These are phyloP conservation scores for Ephemerocybe angulata DNA, from an alignment of 768 basidiomycete species.

Conservation along the genomic window DNA sequence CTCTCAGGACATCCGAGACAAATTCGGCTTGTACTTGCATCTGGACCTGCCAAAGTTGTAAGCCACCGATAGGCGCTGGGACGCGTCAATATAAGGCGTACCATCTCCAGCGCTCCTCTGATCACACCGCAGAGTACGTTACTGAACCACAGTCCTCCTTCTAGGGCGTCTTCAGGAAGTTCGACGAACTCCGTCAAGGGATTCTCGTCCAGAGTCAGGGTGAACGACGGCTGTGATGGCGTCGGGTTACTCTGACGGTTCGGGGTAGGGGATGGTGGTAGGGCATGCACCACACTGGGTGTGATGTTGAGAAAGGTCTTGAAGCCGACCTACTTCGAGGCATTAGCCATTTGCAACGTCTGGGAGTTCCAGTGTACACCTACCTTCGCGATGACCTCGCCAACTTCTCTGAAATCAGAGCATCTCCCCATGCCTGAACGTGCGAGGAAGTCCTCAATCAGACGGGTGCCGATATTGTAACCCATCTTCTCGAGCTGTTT, in stretches of 20 bases:
- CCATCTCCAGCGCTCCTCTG: conserved; percentile 95
- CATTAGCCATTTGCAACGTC: neutral
- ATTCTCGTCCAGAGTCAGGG: conserved; percentile 90
- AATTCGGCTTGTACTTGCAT: conserved; percentile 92
- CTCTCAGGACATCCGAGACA: conserved; percentile 84
- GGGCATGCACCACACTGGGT: conserved; percentile 72
- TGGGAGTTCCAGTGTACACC: conserved; percentile 14
- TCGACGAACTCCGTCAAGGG: conserved; percentile 97
- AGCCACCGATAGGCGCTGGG: conserved; percentile 10
- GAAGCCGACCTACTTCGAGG: conserved; percentile 77
- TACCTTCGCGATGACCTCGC: conserved; percentile 94
- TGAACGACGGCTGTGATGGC: conserved; percentile 54
- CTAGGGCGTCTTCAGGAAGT: conserved; percentile 86
- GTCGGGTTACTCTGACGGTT: conserved; percentile 40
- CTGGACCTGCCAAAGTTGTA: conserved; percentile 64
- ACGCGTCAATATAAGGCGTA: conserved; percentile 44
- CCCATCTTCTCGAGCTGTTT: conserved; percentile 99
- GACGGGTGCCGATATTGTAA: conserved; percentile 92
- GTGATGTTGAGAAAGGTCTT: conserved; percentile 95
- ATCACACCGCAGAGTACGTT: conserved; percentile 95
- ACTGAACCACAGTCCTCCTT: conserved; percentile 95
- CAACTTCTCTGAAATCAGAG: conserved; percentile 89
- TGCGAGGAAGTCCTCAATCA: conserved; percentile 97
- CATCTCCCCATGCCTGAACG: conserved; percentile 90
- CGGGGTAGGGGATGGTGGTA: conserved; percentile 46